Base-by-base conservation (phyloP, 2,329 filamentous ascomycete species). In the Exophiala xenobiotica region DNA sequence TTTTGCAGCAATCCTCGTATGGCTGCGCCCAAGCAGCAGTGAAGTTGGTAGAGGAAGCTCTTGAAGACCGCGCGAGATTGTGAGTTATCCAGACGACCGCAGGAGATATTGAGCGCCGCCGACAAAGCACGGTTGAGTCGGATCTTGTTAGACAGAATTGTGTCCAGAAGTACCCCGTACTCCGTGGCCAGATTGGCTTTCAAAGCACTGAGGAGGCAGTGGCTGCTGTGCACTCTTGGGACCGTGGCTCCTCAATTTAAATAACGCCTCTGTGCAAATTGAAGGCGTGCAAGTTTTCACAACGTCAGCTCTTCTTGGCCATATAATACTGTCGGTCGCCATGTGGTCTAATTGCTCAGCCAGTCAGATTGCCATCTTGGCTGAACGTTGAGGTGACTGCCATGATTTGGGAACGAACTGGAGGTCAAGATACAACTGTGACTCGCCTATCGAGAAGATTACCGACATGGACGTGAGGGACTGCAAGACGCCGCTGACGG, bases 21-120 rank as follows among this genome's bases (percentile, higher is more conserved):
- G 88, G 87, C 1, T 89, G 86, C 67, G 81, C 87, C 0, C 76
- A 85, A 63, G 74, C 78, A 26, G 85, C 83, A 0, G 78, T 86
- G 2, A 78, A 81, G 66, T 70, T 91, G 66, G 85, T 90, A 4
- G 78, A 80, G 37, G 80, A 86, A 39, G 63, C 64, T 11, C 51
- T 74, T 57, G 56, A 60, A 46, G 60, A 61, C 2, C 49, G 31
- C 26, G 46, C 55, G 16, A 56, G 43, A 20, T 29, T 58, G 23
- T 58, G 37, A 56, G n/a, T 16, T n/a, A n/a, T n/a, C n/a, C n/a
- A n/a, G n/a, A n/a, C n/a, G n/a, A n/a, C n/a, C n/a, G n/a, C n/a
- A n/a, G n/a, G n/a, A n/a, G n/a, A n/a, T n/a, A n/a, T n/a, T n/a
- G n/a, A n/a, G n/a, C n/a, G n/a, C n/a, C n/a, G n/a, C n/a, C n/a